phyloP scores from a whole-genome alignment of 2,329 filamentous ascomycete species.

The Berkeleyomyces basicola region DNA sequence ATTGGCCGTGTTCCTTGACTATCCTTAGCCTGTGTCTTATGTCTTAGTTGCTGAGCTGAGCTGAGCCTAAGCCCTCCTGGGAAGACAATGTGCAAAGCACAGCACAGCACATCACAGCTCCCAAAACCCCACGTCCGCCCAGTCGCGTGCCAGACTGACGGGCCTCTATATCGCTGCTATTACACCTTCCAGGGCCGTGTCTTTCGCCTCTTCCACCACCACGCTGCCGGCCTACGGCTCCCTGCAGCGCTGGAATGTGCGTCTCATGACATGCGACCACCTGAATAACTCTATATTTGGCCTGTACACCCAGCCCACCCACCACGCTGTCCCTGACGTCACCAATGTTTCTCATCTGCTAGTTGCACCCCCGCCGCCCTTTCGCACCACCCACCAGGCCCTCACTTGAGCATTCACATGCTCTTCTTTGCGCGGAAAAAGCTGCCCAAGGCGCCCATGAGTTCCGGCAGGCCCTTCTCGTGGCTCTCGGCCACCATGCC shows the following conservation, averaged over 20 bases:
- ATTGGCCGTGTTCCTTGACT: background rate
- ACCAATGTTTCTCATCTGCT: background rate
- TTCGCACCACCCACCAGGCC: background rate
- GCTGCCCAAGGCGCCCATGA: slow-evolving; percentile 39
- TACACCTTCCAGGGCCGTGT: too few species aligned
- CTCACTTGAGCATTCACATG: background rate
- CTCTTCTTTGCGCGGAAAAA: slow-evolving; percentile 41
- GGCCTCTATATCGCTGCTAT: background rate
- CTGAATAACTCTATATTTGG: background rate
- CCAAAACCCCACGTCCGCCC: background rate
- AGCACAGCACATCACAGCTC: background rate
- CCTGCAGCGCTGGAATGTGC: too few species aligned
- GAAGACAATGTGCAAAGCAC: background rate
- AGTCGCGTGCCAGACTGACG: background rate
- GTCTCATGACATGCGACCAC: background rate
- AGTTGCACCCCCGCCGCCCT: background rate
- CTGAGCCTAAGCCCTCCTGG: background rate
- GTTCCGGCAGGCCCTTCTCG: slow-evolving; percentile 33
- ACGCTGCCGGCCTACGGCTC: too few species aligned
- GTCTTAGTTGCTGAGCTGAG: too few species aligned
- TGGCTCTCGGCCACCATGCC: slow-evolving; percentile 41
- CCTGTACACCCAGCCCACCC: background rate
- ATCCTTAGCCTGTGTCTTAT: background rate
- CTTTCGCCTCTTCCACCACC: too few species aligned
- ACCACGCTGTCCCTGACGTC: background rate